Evolutionary conservation across 371 early-diverging fungal species (phyloP), one percentile per base, ranked within the genome.

Genomic region (Rhizopus stolonifer): DNA sequence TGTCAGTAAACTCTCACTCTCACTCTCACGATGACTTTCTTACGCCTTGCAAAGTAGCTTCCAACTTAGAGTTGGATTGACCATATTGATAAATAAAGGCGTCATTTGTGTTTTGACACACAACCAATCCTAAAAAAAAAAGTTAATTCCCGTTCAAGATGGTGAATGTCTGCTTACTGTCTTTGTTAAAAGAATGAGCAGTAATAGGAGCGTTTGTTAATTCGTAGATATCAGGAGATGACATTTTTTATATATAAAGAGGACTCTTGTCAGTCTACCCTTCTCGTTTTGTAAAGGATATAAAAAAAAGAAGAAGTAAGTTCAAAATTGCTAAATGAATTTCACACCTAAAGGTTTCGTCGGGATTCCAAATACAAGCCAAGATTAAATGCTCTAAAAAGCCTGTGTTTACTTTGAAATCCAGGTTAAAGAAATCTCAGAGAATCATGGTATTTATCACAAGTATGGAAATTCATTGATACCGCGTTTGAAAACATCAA

Each of bases 121-220:
- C 69, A 17, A 94, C 95, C 40, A 96, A 77, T 82, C 93, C 96
- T 95, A 74, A 33, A 45, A 2, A 14, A 29, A 25, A 26, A 29
- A 25, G 13, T 23, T 21, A 19, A 6, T n/a, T 13, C 8, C 17
- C 10, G 6, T 44, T 31, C 26, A 9, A 5, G 19, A 14, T n/a
- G 23, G 18, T n/a, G 26, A 49, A 5, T 32, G 17, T 33, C 18
- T 33, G 25, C 69, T 67, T 72, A 72, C 75, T 63, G 82, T 95
- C 92, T 60, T 84, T 80, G 83, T 92, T 95, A 72, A 94, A 98
- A 15, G 94, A 74, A 67, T 96, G 94, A 61, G 92, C 87, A 18
- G 95, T 92, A 65, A 98, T 90, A 60, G 93, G 92, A 17, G 79
- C 73, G 56, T 77, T 82, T 43, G 77, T 65, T 49, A 91, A 64